Base-by-base conservation (phyloP, 352 stramenopile genomes). In the Phytophthora niederhauseri region DNA sequence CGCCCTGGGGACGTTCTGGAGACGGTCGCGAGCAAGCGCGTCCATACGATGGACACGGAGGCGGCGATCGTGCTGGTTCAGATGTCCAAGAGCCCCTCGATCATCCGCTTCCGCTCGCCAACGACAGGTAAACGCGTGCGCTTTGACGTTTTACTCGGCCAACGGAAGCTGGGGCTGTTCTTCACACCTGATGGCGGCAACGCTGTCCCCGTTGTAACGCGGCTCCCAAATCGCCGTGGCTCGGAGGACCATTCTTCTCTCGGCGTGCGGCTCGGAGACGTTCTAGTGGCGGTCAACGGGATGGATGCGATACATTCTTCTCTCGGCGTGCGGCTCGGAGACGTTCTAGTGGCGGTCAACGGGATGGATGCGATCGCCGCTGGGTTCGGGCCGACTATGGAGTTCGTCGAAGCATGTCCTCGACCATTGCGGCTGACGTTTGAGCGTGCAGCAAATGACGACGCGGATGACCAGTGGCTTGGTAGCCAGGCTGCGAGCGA, bases 311-410 rank as follows among this genome's bases (percentile, higher is more conserved):
- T 89, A n/a, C 50, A 53, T 20, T 62, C 67, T 43, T 17, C 49
- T 46, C 67, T 57, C 4, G 64, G 64, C 0, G 50, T 82, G 51
- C 76, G 54, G 6, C 55, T 81, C 2, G 81, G 84, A 2, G 82
- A 92, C 30, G 64, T 90, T 28, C 73, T 91, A 15, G 73, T 86
- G 12, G 81, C 75, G 31, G 81, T 90, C 9, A 89, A 93, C 43
- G 77, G 75, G 20, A 70, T 81, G 20, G 80, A 85, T n/a, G 59
- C 81, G 22, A 61, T 89, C 19, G 57, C 77, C 5, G 63, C 74
- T 52, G 79, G 82, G n/a, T 68, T 92, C 0, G 61, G 61, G 3
- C 43, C 66, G 8, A 72, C 78, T 17, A 78, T 80, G 51, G 73
- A 78, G 45, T 73, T 82, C 38, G 55, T 91, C 1, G 60, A 70